These are phyloP conservation scores for Cryptococcus sp. DNA, from an alignment of 1,284 basidiomycete species.

Conservation along the genomic window DNA sequence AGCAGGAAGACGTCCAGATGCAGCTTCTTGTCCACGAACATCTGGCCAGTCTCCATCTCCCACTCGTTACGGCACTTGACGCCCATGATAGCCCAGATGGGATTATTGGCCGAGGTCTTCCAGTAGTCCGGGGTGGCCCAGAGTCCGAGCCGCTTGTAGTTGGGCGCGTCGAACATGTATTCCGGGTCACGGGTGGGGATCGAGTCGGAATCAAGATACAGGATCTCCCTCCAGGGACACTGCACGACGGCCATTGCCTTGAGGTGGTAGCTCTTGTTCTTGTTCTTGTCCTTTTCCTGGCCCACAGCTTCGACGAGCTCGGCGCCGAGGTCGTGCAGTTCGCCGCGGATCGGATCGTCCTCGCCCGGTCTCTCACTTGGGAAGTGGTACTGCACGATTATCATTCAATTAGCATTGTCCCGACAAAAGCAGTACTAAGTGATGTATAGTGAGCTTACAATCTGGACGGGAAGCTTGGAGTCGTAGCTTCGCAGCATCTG, in stretches of 20 bases:
- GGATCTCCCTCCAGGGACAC: slow-evolving; percentile 54
- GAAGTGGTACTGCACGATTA: slow-evolving; percentile 49
- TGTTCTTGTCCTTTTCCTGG: slow-evolving; percentile 43
- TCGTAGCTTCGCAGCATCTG: slow-evolving; percentile 50
- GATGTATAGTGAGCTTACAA: slow-evolving; percentile 28
- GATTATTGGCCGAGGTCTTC: slow-evolving; percentile 54
- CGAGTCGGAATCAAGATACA: slow-evolving; percentile 57
- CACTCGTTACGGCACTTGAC: slow-evolving; percentile 58
- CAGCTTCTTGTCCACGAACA: slow-evolving; percentile 55
- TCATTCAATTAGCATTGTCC: not conserved
- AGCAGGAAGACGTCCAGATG: slow-evolving; percentile 57
- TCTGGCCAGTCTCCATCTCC: slow-evolving; percentile 57
- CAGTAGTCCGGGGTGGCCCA: slow-evolving; percentile 51
- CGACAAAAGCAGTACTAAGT: slow-evolving; percentile 14
- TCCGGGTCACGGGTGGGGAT: slow-evolving; percentile 53
- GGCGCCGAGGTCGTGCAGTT: slow-evolving; percentile 49
- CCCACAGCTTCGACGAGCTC: slow-evolving; percentile 49
- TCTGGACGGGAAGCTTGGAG: slow-evolving; percentile 51
- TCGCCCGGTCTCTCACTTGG: slow-evolving; percentile 49
- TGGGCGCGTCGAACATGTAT: slow-evolving; percentile 54
- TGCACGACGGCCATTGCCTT: slow-evolving; percentile 57
- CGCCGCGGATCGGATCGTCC: slow-evolving; percentile 43
- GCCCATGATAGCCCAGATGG: slow-evolving; percentile 56
- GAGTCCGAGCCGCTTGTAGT: slow-evolving; percentile 50
- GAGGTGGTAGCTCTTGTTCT: slow-evolving; percentile 55